Evolutionary conservation across 495 filamentous ascomycete genomes (phyloP).

Genomic region (Immersiella caudata): DNA sequence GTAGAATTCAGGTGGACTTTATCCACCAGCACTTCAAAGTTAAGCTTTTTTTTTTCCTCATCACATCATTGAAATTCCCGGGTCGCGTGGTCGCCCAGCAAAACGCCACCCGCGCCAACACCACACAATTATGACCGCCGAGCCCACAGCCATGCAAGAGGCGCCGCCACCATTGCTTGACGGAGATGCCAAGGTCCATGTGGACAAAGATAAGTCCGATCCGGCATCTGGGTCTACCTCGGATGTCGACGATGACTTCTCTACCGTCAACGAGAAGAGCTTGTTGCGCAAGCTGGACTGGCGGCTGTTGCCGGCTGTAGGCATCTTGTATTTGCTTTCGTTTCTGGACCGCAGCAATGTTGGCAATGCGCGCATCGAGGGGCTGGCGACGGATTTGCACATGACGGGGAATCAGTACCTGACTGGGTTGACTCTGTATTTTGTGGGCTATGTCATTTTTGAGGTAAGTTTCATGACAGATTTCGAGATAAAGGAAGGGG

Average conservation of each 20-base stretch:
- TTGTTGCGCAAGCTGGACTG: conserved; percentile 68
- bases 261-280: conserved; percentile 58
- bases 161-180: background rate
- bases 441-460: conserved; percentile 71
- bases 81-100: background rate
- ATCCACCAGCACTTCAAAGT: background rate
- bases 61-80: background rate
- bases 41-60: background rate
- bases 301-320: conserved; percentile 66
- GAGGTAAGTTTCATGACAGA: conserved; percentile 25
- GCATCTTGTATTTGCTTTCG: conserved; percentile 70
- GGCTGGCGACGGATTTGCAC: conserved; percentile 62
- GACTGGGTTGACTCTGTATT: conserved; percentile 72
- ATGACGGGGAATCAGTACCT: conserved; percentile 77
- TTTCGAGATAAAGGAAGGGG: background rate
- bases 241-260: conserved; percentile 25
- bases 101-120: background rate
- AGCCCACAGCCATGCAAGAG: background rate
- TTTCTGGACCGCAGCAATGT: conserved; percentile 77
- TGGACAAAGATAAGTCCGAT: background rate
- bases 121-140: background rate
- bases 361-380: conserved; percentile 61
- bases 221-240: conserved; percentile 27
- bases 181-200: conserved; percentile 10
- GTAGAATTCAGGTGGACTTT: too few relatives aligned